Conservation (phyloP, 805 yeast genomes). For the Schizosaccharomyces japonicus region DNA sequence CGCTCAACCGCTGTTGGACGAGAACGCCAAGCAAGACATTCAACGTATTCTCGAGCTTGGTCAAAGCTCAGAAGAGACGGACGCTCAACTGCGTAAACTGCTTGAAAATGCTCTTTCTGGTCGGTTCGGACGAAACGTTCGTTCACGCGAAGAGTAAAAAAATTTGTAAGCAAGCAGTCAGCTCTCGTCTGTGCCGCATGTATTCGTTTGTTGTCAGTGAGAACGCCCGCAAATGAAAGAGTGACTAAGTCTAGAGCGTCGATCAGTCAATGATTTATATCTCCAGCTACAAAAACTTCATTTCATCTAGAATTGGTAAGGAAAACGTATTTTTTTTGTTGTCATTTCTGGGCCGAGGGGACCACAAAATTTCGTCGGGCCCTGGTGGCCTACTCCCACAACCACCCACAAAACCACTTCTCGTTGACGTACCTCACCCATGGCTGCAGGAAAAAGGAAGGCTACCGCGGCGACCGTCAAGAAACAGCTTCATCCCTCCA, state of each 20-base stretch:
- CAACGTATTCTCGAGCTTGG: neutral
- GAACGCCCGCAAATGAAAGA: too few relatives aligned
- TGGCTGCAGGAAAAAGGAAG: constrained; percentile 1
- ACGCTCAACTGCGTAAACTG: neutral
- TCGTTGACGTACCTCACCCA: neutral
- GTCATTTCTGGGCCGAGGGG: too few relatives aligned
- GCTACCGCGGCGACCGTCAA: neutral
- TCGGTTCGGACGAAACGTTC: constrained; percentile 1
- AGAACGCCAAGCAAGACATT: neutral
- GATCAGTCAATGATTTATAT: too few relatives aligned
- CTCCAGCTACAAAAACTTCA: too few relatives aligned
- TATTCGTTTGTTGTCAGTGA: too few relatives aligned
- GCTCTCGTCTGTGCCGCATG: too few relatives aligned
- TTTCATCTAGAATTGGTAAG: too few relatives aligned
- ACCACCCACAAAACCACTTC: neutral
- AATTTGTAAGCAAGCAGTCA: too few relatives aligned
- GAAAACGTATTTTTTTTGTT: too few relatives aligned
- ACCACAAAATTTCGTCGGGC: too few relatives aligned
- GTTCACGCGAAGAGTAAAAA: neutral
- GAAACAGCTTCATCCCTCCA: neutral
- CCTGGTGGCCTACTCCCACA: neutral
- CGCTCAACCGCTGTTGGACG: neutral
- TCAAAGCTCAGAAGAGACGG: neutral
- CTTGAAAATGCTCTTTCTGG: neutral
- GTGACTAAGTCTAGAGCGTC: too few relatives aligned